Base-by-base conservation (phyloP, 495 filamentous ascomycete species). In the Pseudoneurospora amorphoporcata region DNA sequence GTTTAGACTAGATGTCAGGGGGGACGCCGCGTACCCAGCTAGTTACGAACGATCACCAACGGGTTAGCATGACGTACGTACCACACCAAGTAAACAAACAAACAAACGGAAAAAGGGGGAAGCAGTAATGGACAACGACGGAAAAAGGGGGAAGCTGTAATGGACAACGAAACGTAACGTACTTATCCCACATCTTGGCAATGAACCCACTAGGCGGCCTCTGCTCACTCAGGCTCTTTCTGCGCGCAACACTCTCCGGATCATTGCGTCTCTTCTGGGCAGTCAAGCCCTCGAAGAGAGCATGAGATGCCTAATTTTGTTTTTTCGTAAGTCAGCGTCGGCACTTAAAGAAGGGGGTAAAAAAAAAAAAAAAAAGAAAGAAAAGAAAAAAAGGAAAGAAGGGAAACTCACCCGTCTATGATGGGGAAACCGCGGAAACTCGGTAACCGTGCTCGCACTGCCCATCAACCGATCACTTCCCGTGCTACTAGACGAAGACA, bases 121-220 rank as follows among this genome's bases (percentile, higher is more conserved):
- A 23, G 23, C 23, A 0, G n/a, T n/a, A n/a, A n/a, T n/a, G 23
- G 23, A 23, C 23, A 23, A 23, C 23, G 23, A 1, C n/a, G n/a
- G n/a, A n/a, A n/a, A n/a, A n/a, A n/a, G n/a, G n/a, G 23, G 23
- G 23, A 1, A 23, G 23, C 23, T 23, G n/a, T n/a, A n/a, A n/a
- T n/a, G 23, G 23, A 23, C 23, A 23, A 23, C 23, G 23, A 1
- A 1, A 23, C 23, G n/a, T n/a, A 40, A 73, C 80, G 39, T 70
- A 86, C 84, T 80, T 83, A 68, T 83, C 76, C 84, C 84, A 86
- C 83, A 85, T 84, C 75, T 78, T 74, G 14, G 82, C 83, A 69
- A 86, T 76, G 74, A 85, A 81, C 53, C 84, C 84, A 9, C 77
- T 9, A 32, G 72, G 45, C 14, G 82, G 82, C 69, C 80, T 82